phyloP scores from a whole-genome alignment of 208 protist genomes.

The Acanthamoeba culbertsoni region DNA sequence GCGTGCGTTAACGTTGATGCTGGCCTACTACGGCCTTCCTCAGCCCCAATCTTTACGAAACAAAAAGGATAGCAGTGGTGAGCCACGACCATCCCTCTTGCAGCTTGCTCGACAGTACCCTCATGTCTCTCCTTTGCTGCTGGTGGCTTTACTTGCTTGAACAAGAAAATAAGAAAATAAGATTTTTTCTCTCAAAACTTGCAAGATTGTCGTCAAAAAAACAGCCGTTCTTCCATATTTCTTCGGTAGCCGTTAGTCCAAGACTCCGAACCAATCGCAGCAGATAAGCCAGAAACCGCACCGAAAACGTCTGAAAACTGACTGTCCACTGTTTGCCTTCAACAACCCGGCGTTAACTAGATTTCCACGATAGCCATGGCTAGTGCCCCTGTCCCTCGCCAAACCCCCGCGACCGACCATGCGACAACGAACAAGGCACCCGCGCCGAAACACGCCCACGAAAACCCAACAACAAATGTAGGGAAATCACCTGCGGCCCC shows the following conservation, averaged over 20 bases:
- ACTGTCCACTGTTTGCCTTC: not conserved
- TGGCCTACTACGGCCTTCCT: not conserved
- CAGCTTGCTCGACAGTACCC: not conserved
- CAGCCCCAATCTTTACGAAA: not conserved
- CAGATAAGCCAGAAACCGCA: not conserved
- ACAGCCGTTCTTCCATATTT: no score
- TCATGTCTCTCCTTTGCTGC: not conserved
- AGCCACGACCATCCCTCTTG: not conserved
- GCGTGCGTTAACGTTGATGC: not conserved
- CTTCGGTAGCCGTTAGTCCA: no score
- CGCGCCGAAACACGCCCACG: no score
- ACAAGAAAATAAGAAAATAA: not conserved
- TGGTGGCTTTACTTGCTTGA: not conserved
- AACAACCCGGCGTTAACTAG: conserved; percentile 10
- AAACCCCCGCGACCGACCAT: not conserved
- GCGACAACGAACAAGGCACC: not conserved
- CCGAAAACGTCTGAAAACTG: conserved; percentile 7
- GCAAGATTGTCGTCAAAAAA: no score
- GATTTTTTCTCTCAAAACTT: no score
- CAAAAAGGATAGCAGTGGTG: not conserved
- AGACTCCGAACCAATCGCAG: not conserved
- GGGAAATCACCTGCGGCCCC: not conserved
- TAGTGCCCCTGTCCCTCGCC: not conserved
- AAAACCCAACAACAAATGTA: not conserved
- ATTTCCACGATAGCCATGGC: conserved; percentile 23